phyloP scores from a whole-genome alignment of 2,329 filamentous ascomycete genomes.

The Celoporthe dispersa region DNA sequence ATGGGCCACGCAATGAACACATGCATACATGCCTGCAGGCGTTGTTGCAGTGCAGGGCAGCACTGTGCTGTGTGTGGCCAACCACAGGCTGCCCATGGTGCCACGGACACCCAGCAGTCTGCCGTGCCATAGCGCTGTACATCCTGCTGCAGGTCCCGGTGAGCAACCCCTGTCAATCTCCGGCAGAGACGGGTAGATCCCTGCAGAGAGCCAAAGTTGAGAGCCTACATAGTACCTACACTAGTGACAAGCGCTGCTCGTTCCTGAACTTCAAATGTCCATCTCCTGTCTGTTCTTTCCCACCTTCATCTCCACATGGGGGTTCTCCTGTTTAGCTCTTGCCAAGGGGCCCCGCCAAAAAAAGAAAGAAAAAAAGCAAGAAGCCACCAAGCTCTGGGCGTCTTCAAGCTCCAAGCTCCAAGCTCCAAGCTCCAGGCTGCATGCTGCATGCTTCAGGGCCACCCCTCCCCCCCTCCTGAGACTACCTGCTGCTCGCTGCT shows the following conservation, averaged over 20 bases:
- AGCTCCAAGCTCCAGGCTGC: too few relatives aligned
- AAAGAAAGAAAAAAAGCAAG: too few relatives aligned
- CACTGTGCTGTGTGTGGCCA: neutral
- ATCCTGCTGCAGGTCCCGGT: neutral
- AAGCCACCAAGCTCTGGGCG: neutral
- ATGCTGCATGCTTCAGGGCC: too few relatives aligned
- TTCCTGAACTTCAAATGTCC: neutral
- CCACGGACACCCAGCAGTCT: neutral
- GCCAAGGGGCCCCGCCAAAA: neutral
- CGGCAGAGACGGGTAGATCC: conserved; percentile 5
- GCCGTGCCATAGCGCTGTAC: too few relatives aligned
- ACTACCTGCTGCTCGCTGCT: too few relatives aligned
- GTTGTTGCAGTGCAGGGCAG: neutral
- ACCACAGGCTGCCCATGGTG: neutral
- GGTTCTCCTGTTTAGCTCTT: neutral
- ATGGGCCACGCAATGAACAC: conserved; percentile 1
- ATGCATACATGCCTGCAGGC: conserved; percentile 2
- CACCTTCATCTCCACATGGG: neutral
- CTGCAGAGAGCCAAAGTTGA: neutral
- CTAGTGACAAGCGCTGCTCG: neutral
- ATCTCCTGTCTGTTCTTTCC: neutral
- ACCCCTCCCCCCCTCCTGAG: too few relatives aligned
- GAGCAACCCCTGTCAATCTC: neutral
- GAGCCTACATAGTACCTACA: neutral
- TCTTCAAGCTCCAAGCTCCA: neutral